A percentile compares a stretch with the other conserved stretches of the same genome.
These are phyloP conservation scores for Tetraselmis chui DNA, from an alignment of 139 green algal species.

Conservation along the genomic window DNA sequence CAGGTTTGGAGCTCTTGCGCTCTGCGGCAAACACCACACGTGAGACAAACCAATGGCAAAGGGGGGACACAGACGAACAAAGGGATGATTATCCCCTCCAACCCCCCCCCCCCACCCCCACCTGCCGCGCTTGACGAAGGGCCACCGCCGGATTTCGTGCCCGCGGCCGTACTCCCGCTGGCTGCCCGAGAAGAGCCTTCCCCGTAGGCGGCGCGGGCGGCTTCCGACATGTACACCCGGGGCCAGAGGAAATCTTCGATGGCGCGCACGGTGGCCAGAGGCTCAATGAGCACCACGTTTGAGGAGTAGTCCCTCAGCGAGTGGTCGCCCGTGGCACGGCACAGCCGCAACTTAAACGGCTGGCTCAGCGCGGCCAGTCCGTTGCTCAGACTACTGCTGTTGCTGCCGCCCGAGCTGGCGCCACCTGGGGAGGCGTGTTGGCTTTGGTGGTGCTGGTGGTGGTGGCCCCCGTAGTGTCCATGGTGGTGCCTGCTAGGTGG, in stretches of 20 bases:
- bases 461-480: not conserved
- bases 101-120: no score
- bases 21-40: no score
- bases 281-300: constrained; percentile 93
- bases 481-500: not conserved
- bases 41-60: no score
- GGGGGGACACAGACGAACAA: no score
- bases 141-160: not conserved
- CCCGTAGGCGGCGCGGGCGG: constrained; percentile 1
- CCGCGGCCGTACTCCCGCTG: not conserved
- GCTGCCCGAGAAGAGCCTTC: not conserved
- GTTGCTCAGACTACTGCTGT: constrained; percentile 27
- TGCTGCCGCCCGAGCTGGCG: constrained; percentile 27
- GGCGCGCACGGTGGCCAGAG: constrained; percentile 81
- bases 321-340: constrained; percentile 25
- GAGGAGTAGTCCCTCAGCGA: constrained; percentile 72
- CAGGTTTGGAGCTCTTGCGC: not conserved
- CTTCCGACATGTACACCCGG: constrained; percentile 45
- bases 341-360: constrained; percentile 88
- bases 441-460: not conserved
- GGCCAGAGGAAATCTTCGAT: constrained; percentile 95
- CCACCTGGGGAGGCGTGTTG: constrained; percentile 8
- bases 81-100: no score
- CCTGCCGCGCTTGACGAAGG: not conserved
- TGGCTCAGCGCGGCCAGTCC: constrained; percentile 73